Percentiles rank a stretch among this genome's conserved stretches.
Conservation (phyloP, 352 stramenopile genomes). For the Phytophthora brassicae region DNA sequence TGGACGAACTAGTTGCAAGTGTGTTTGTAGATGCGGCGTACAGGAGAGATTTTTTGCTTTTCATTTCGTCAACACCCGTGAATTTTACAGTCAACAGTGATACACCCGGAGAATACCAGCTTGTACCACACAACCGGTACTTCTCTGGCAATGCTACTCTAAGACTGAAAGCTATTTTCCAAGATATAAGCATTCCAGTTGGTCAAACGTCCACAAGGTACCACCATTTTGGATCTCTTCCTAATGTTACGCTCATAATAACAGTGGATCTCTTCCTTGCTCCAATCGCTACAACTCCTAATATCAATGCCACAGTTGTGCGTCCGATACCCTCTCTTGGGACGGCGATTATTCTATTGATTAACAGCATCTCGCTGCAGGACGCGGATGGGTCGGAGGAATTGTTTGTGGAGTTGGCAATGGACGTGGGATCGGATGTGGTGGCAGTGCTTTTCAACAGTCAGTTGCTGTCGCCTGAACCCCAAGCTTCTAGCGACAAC, state of each 20-base stretch:
- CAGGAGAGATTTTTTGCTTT: constrained; percentile 18
- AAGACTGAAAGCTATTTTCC: constrained; percentile 24
- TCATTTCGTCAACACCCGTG: constrained; percentile 25
- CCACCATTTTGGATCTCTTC: constrained; percentile 18
- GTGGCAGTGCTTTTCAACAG: constrained; percentile 24
- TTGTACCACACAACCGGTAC: constrained; percentile 20
- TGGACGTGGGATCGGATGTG: not conserved
- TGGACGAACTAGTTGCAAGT: constrained; percentile 22
- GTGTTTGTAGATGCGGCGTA: constrained; percentile 22
- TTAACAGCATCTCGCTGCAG: constrained; percentile 12
- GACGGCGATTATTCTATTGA: constrained; percentile 14
- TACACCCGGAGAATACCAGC: constrained; percentile 7
- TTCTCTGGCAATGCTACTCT: constrained; percentile 36
- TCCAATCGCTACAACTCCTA: constrained; percentile 18
- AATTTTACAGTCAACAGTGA: constrained; percentile 9
- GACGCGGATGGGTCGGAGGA: constrained; percentile 29
- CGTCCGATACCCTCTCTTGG: not conserved
- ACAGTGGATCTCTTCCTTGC: constrained; percentile 25
- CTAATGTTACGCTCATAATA: constrained; percentile 22
- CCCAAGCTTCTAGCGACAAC: not conserved
- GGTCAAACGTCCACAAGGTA: constrained; percentile 9
- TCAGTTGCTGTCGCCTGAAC: constrained; percentile 1
- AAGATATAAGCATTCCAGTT: constrained; percentile 13
- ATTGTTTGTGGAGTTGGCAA: constrained; percentile 12
- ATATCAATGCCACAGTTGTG: constrained; percentile 2